Evolutionary conservation across 768 basidiomycete genomes (phyloP).

Genomic region (Tulasnella sp.): DNA sequence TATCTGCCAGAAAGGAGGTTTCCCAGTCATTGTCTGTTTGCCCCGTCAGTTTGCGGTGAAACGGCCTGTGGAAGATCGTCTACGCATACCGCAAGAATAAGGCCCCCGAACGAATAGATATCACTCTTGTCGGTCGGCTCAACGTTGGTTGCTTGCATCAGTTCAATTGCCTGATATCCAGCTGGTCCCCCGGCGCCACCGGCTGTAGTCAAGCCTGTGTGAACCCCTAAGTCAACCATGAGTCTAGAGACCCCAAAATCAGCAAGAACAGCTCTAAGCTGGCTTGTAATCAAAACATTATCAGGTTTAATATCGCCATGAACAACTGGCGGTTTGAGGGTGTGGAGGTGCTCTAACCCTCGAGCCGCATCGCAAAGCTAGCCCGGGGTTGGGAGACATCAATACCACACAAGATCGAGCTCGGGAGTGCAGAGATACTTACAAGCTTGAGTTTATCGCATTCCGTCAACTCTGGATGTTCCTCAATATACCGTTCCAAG

Average conservation of each 20-base stretch:
- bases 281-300: background rate
- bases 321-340: slow-evolving; percentile 32
- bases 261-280: background rate
- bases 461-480: background rate
- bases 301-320: slow-evolving; percentile 37
- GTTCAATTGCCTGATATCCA: slow-evolving; percentile 3
- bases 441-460: slow-evolving; percentile 17
- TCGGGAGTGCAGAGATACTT: background rate
- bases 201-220: background rate
- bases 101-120: slow-evolving; percentile 4
- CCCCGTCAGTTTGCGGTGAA: background rate
- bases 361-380: slow-evolving; percentile 33
- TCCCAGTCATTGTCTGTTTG: slow-evolving; percentile 2
- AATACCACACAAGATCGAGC: background rate
- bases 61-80: background rate
- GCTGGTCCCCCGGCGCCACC: background rate
- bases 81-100: background rate
- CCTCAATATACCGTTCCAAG: background rate
- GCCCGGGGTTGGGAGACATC: background rate
- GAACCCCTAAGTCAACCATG: background rate
- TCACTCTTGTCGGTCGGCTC: background rate
- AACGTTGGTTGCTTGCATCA: background rate
- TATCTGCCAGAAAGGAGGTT: slow-evolving; percentile 2
- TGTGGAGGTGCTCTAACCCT: slow-evolving; percentile 36
- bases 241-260: slow-evolving; percentile 24